Conservation (phyloP, 495 filamentous ascomycete species). For the Daldinia loculata region DNA sequence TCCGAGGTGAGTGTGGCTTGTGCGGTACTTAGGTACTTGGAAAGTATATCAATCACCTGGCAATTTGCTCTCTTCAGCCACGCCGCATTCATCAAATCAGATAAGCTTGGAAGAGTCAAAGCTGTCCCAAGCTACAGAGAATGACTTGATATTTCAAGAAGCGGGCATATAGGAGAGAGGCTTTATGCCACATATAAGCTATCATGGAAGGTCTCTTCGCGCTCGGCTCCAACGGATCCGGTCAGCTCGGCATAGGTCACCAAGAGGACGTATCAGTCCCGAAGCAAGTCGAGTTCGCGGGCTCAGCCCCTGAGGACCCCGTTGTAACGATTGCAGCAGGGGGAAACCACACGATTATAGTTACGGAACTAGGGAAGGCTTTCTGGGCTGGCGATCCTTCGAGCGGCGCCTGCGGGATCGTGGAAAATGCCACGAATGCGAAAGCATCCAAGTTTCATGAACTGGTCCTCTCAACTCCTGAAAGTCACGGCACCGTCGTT, state of each 20-base stretch:
- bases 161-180: neutral
- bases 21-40: neutral
- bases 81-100: neutral
- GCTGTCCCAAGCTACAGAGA: neutral
- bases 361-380: constrained; percentile 64
- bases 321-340: constrained; percentile 66
- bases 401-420: constrained; percentile 63
- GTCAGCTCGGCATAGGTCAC: constrained; percentile 84
- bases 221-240: constrained; percentile 91
- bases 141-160: neutral
- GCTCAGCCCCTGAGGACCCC: constrained; percentile 29
- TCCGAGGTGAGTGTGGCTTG: neutral
- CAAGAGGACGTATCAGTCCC: constrained; percentile 76
- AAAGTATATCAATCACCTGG: neutral
- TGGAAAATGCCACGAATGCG: constrained; percentile 11
- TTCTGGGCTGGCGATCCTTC: constrained; percentile 70
- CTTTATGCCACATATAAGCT: neutral
- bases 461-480: constrained; percentile 22
- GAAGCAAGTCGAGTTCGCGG: constrained; percentile 63
- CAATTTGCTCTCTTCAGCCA: neutral
- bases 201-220: constrained; percentile 68
- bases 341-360: constrained; percentile 86
- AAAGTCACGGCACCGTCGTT: constrained; percentile 20
- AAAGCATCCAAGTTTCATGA: constrained; percentile 41
- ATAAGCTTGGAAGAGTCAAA: neutral